Conservation (phyloP, 2,329 filamentous ascomycete species). For the Apiospora kogelbergensis region DNA sequence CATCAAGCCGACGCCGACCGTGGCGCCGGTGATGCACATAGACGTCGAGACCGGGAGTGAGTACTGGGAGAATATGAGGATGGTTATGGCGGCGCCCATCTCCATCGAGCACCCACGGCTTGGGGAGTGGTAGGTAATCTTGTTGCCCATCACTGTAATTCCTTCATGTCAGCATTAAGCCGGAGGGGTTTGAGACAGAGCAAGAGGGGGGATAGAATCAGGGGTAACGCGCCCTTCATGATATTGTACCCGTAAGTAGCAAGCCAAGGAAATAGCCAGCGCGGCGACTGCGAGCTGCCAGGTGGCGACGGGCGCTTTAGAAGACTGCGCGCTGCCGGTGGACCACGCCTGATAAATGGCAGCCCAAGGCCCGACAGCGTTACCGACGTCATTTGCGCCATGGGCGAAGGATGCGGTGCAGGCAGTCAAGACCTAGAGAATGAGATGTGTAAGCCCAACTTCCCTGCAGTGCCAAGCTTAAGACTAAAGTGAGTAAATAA, state of each 20-base stretch:
- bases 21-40: slow-evolving; percentile 80
- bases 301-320: slow-evolving; percentile 66
- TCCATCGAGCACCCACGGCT: slow-evolving; percentile 66
- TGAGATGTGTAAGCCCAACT: background rate
- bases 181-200: no score
- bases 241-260: slow-evolving; percentile 81
- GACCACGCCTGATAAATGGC: slow-evolving; percentile 68
- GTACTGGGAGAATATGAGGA: slow-evolving; percentile 74
- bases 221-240: slow-evolving; percentile 65
- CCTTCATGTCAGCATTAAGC: slow-evolving; percentile 19
- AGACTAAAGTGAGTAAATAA: background rate
- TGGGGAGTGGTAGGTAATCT: slow-evolving; percentile 34
- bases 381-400: slow-evolving; percentile 76
- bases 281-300: slow-evolving; percentile 77
- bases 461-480: background rate
- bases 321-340: slow-evolving; percentile 58
- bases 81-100: slow-evolving; percentile 74
- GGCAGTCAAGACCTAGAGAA: slow-evolving; percentile 54
- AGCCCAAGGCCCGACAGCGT: slow-evolving; percentile 69
- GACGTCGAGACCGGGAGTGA: slow-evolving; percentile 74
- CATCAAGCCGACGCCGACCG: slow-evolving; percentile 75
- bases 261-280: slow-evolving; percentile 62
- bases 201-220: background rate
- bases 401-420: slow-evolving; percentile 74
- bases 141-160: slow-evolving; percentile 63